These are phyloP conservation scores for Daldinia vernicosa DNA, from an alignment of 495 filamentous ascomycete species.

Conservation along the genomic window DNA sequence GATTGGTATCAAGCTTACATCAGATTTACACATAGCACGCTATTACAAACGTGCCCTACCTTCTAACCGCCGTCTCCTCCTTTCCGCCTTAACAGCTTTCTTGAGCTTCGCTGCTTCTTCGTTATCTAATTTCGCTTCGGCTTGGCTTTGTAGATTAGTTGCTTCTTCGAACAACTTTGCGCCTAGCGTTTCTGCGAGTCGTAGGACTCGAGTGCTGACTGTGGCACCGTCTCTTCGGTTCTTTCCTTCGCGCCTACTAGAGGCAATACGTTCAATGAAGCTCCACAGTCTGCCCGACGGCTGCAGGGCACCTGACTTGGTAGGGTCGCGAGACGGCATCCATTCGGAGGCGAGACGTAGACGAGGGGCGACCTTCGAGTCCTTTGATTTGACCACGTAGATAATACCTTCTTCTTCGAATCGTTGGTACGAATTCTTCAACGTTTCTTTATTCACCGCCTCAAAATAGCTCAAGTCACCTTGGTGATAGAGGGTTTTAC, in stretches of 20 bases:
- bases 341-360: slow-evolving; percentile 79
- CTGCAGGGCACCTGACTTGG: slow-evolving; percentile 65
- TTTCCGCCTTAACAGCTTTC: slow-evolving; percentile 49
- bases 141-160: slow-evolving; percentile 44
- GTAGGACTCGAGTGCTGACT: slow-evolving; percentile 82
- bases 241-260: slow-evolving; percentile 88
- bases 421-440: slow-evolving; percentile 88
- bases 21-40: slow-evolving; percentile 9
- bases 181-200: slow-evolving; percentile 70
- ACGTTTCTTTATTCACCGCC: slow-evolving; percentile 95
- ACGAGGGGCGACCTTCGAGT: slow-evolving; percentile 62
- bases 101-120: slow-evolving; percentile 54
- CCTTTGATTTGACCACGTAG: slow-evolving; percentile 71
- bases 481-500: slow-evolving; percentile 97
- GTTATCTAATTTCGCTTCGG: slow-evolving; percentile 48
- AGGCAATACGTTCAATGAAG: slow-evolving; percentile 86
- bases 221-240: slow-evolving; percentile 91
- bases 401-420: slow-evolving; percentile 94
- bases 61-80: slow-evolving; percentile 54
- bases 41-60: slow-evolving; percentile 58
- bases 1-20: slow-evolving; percentile 9
- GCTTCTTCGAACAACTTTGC: slow-evolving; percentile 58
- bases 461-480: slow-evolving; percentile 97
- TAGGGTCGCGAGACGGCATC: slow-evolving; percentile 71
- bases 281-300: slow-evolving; percentile 83